Conservation (phyloP, 176 grass and related monocot species). For the Canna indica region DNA sequence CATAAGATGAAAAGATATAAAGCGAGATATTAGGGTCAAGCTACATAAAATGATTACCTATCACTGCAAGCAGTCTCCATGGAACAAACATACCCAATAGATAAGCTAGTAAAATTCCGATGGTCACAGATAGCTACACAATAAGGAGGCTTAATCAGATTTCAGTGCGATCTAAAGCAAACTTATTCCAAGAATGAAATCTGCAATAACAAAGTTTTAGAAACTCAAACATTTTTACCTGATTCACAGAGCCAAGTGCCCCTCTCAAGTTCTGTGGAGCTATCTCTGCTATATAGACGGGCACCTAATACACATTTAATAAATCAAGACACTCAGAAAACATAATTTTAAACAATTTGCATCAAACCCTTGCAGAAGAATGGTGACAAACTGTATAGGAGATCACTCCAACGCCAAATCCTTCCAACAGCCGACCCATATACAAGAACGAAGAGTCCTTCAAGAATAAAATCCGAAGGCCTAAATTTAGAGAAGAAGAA, state of each 20-base stretch:
- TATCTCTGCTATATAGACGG: constrained; percentile 98
- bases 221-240: constrained; percentile 38
- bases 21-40: background rate
- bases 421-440: constrained; percentile 87
- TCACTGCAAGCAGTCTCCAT: constrained; percentile 91
- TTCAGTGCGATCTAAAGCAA: background rate
- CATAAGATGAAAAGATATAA: background rate
- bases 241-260: constrained; percentile 79
- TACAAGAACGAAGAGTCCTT: constrained; percentile 90
- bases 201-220: background rate
- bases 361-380: background rate
- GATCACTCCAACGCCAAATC: constrained; percentile 93
- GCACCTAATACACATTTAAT: constrained; percentile 43
- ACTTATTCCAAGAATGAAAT: background rate
- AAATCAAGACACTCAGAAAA: background rate
- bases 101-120: constrained; percentile 84
- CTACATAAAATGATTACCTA: constrained; percentile 44
- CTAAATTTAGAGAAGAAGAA: background rate
- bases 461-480: background rate
- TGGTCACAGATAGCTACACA: constrained; percentile 60
- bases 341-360: background rate
- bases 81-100: constrained; percentile 88
- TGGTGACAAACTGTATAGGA: constrained; percentile 53
- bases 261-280: constrained; percentile 94
- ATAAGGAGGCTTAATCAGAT: background rate